Evolutionary conservation across 2,329 filamentous ascomycete species (phyloP), one percentile per base, ranked within the genome.

Genomic region (Paecilomyces sp.): DNA sequence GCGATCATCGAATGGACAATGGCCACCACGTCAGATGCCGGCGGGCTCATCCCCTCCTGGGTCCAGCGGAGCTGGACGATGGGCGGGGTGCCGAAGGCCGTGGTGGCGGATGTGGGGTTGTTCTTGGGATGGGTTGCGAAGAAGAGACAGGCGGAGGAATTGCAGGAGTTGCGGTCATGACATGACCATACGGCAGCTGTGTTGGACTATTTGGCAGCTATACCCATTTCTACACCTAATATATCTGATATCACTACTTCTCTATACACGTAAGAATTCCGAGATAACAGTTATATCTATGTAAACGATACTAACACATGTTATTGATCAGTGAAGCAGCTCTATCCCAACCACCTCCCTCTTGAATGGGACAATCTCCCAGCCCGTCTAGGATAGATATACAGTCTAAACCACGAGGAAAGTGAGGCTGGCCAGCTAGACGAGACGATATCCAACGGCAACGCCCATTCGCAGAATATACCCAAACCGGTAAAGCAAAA

Each of bases 81-180:
- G 60, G 70, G 73, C 24, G 73, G 73, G 24, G 68, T 73, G 47
- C 72, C 74, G 1, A 69, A 66, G 50, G 73, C 74, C 28, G 68
- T 76, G 56, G 72, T 74, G 22, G 70, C 68, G 15, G 72, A 75
- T 67, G 74, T 76, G 58, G 72, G 72, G n/a, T 67, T 74, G 54
- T 75, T 76, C 62, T 64, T 76, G 53, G 62, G 62, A 24, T 76
- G 74, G 74, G 56, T 57, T 57, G 61, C 52, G 22, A 24, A 28
- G 56, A 57, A 54, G 56, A 59, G 61, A 8, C 8, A 22, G 36
- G 18, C 13, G 13, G 25, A 47, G 7, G 36, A n/a, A 18, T 18
- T 47, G 36, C 36, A 12, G 31, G 31, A 33, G 31, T 11, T 33
- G 31, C 11, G 31, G 11, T 28, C 3, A 28, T 28, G 25, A 6